Base-by-base conservation (phyloP, 2,329 filamentous ascomycete species). In the Beauveria caledonica region DNA sequence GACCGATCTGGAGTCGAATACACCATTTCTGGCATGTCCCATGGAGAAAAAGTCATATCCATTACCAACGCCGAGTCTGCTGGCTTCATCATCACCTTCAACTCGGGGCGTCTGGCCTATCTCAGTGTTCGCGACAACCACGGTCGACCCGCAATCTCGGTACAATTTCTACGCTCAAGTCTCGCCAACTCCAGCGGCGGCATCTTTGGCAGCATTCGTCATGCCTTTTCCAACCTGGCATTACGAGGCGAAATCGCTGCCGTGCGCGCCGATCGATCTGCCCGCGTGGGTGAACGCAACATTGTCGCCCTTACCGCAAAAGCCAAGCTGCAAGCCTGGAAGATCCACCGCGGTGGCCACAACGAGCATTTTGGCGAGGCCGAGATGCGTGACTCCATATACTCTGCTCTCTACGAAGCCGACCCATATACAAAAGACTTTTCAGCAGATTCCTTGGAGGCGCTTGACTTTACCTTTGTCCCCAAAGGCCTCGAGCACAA, bases 101-200 rank as follows among this genome's bases (percentile, higher is more conserved):
- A 89, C 71, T 92, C 85, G 62, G 94, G 94, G 15, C 85, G 94
- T 62, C 79, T 96, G 45, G 91, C 90, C 6, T 94, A 97, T 71
- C 78, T 99, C 72, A 92, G 85, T 56, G 80, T 97, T 17, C 85
- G 92, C 67, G 93, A 99, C 72, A 78, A 86, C 48, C 91, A 97
- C 72, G 94, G 94, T 25, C 88, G 92, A 68, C 90, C 93, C 3
- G 83, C 84, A 46, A 87, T 99, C 55, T 85, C 85, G 13, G 86
- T 90, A 0, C 89, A 91, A 65, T 89, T 92, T 66, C 77, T 99
- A 58, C 86, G 85, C 61, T 85, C 80, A 53, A 82, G 78, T 59
- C 74, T 82, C 27, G 80, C 83, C 3, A 78, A 82, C 15, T 75
- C 78, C 17, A 77, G 78, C 5, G 79, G 84, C 57, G 88, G 92